Percentiles rank a stretch among this genome's conserved stretches.
phyloP scores from a whole-genome alignment of 352 stramenopile genomes.

The Phytophthora crassamura region DNA sequence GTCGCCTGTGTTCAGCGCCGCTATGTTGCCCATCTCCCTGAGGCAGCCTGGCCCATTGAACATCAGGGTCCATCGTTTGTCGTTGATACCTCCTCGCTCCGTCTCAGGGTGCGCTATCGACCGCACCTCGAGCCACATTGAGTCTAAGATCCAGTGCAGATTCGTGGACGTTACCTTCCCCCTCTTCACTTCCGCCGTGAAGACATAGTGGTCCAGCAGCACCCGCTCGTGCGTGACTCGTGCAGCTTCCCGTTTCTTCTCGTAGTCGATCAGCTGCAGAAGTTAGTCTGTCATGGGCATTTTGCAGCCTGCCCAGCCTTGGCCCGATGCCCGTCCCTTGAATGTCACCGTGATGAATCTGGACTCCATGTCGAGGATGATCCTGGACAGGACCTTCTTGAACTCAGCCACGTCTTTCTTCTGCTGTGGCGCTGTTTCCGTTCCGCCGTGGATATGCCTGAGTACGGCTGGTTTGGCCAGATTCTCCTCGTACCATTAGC shows the following conservation, averaged over 20 bases:
- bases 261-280: neutral
- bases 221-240: neutral
- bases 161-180: neutral
- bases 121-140: neutral
- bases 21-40: no score
- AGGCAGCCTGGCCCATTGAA: no score
- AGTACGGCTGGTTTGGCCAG: no score
- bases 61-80: no score
- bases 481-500: neutral
- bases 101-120: neutral
- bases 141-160: no score
- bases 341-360: neutral
- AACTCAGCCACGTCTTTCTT: neutral
- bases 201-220: neutral
- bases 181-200: no score
- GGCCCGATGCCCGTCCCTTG: neutral
- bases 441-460: neutral
- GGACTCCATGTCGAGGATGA: neutral
- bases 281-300: neutral
- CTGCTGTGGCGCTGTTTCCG: neutral
- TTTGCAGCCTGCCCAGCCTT: neutral
- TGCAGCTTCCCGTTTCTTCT: neutral
- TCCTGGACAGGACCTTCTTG: neutral
- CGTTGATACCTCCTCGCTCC: no score
- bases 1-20: no score